phyloP scores from a whole-genome alignment of 495 filamentous ascomycete species.

The Talaromyces stipitatus region DNA sequence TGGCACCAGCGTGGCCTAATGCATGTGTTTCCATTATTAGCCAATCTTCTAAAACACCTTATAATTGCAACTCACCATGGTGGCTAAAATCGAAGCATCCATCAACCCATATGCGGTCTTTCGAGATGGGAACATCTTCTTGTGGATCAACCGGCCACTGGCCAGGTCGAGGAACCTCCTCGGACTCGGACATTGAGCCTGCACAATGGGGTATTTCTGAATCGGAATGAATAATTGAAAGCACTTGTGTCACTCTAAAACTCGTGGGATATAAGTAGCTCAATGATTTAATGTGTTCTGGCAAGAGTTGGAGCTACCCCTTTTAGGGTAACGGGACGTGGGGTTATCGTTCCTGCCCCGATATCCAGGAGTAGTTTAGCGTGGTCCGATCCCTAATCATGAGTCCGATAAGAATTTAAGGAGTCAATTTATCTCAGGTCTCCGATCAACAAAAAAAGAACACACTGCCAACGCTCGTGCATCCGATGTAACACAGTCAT shows the following conservation, averaged over 20 bases:
- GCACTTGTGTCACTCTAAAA: background rate
- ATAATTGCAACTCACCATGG: constrained; percentile 55
- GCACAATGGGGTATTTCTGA: background rate
- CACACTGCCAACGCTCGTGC: background rate
- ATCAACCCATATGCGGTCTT: constrained; percentile 90
- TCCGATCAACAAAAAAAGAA: background rate
- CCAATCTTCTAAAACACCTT: background rate
- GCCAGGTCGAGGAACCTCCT: constrained; percentile 33
- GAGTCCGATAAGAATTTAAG: background rate
- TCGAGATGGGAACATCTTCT: constrained; percentile 48
- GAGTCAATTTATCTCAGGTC: background rate
- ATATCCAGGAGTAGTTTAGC: background rate
- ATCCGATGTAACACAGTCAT: background rate
- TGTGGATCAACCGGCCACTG: constrained; percentile 63
- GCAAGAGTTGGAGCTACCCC: background rate
- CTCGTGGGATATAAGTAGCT: background rate
- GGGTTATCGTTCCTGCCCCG: background rate
- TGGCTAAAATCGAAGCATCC: constrained; percentile 99
- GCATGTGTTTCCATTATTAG: constrained; percentile 9
- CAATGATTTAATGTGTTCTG: background rate
- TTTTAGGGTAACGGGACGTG: background rate
- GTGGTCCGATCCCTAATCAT: background rate
- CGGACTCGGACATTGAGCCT: background rate
- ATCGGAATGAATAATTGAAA: background rate
- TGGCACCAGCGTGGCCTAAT: constrained; percentile 87